Evolutionary conservation across 208 protist species (phyloP).

Genomic region (Endotrypanum monterogeii): DNA sequence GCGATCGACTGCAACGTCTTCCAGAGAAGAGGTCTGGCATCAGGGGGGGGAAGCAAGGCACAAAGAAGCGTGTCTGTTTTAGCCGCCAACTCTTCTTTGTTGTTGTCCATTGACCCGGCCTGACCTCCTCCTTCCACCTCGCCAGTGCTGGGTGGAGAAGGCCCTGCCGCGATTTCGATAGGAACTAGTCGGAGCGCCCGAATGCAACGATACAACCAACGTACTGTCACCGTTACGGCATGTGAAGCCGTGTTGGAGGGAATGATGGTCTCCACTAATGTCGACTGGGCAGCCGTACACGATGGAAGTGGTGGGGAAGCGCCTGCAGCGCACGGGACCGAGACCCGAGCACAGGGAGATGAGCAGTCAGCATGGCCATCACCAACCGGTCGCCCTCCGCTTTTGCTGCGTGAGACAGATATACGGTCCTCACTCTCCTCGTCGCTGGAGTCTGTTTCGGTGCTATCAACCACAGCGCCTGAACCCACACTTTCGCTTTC

Average conservation of each 20-base stretch:
- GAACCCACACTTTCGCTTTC: conserved; percentile 5
- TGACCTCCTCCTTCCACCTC: neutral
- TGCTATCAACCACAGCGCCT: conserved; percentile 8
- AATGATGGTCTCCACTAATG: neutral
- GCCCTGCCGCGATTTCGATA: neutral
- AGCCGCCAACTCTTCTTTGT: conserved; percentile 5
- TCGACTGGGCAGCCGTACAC: neutral
- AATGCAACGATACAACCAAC: conserved; percentile 29
- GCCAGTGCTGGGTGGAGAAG: neutral
- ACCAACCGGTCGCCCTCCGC: neutral
- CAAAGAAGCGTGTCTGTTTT: conserved; percentile 35
- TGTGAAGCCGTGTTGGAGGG: neutral
- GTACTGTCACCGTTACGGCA: conserved; percentile 15
- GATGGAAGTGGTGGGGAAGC: neutral
- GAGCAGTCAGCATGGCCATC: neutral
- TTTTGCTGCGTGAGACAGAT: neutral
- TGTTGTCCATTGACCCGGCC: neutral
- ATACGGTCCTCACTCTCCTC: neutral
- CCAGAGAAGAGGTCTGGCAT: conserved; percentile 45
- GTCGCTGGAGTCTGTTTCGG: conserved; percentile 8
- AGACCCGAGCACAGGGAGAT: neutral
- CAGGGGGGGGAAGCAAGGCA: conserved; percentile 43
- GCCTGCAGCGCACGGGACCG: neutral
- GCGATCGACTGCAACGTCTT: conserved; percentile 41
- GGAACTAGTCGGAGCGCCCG: conserved; percentile 34